These are phyloP conservation scores for Actinomortierella ambigua DNA, from an alignment of 371 early-diverging fungal genomes.

Conservation along the genomic window DNA sequence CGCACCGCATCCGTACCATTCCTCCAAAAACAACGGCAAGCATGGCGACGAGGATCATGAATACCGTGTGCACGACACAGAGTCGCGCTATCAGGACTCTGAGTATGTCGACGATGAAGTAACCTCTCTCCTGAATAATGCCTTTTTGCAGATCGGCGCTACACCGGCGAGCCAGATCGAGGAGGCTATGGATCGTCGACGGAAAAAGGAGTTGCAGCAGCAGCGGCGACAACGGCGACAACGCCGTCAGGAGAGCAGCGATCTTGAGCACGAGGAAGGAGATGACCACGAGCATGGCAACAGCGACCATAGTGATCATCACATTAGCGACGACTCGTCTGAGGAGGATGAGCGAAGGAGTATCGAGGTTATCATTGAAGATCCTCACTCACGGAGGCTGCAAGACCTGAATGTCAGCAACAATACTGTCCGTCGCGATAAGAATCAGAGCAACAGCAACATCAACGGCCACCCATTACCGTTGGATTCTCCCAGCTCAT, in stretches of 20 bases:
- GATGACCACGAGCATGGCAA: conserved; percentile 3
- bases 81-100: conserved; percentile 32
- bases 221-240: background rate
- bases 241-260: no score
- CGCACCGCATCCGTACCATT: background rate
- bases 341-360: conserved; percentile 11
- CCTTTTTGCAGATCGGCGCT: conserved; percentile 41
- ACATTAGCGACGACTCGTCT: background rate
- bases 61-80: conserved; percentile 6
- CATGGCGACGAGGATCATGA: conserved; percentile 2
- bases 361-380: conserved; percentile 32
- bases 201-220: conserved; percentile 1
- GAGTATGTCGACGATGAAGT: conserved; percentile 45
- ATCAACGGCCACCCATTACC: background rate
- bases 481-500: conserved; percentile 12
- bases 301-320: conserved; percentile 3
- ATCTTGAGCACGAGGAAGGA: no score
- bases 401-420: conserved; percentile 18
- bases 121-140: conserved; percentile 36
- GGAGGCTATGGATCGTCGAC: conserved; percentile 3
- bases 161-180: conserved; percentile 32
- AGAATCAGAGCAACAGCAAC: background rate
- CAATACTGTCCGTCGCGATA: background rate
- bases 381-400: conserved; percentile 17
- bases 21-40: no score